Conservation (phyloP, 192 early-diverging fungal species). For the Gryganskiella cystojenkinii region DNA sequence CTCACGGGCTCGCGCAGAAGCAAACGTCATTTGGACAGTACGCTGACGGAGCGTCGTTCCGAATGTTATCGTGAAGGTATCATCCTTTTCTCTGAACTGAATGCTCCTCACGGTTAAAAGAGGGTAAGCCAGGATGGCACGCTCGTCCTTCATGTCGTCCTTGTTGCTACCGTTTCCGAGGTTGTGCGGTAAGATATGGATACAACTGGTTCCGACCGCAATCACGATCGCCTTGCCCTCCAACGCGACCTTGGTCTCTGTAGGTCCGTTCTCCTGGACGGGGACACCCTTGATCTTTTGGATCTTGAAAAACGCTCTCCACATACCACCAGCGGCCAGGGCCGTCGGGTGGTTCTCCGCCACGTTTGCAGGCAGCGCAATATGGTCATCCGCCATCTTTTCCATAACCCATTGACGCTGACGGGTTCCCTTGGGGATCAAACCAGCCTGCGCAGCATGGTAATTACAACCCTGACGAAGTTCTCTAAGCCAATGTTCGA, state of each 20-base stretch:
- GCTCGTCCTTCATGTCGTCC: conserved; percentile 51
- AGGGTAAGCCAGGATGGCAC: conserved; percentile 40
- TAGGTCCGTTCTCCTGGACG: conserved; percentile 1
- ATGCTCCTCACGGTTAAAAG: conserved; percentile 35
- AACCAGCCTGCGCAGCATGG: conserved; percentile 42
- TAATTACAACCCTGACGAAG: conserved; percentile 48
- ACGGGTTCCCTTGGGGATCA: conserved; percentile 39
- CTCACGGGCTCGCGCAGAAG: conserved; percentile 36
- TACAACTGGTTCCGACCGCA: conserved; percentile 20
- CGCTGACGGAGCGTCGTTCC: conserved; percentile 46
- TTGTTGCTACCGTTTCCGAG: conserved; percentile 45
- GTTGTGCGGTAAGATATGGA: conserved; percentile 43
- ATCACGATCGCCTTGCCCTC: conserved; percentile 38
- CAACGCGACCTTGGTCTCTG: conserved; percentile 31
- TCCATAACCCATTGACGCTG: conserved; percentile 50
- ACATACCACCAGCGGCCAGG: conserved; percentile 47
- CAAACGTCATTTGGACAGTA: conserved; percentile 45
- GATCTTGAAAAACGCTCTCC: conserved; percentile 37
- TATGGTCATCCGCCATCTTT: conserved; percentile 38
- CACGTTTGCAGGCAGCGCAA: conserved; percentile 38
- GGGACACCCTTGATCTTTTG: conserved; percentile 48
- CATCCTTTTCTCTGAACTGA: conserved; percentile 44
- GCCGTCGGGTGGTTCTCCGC: conserved; percentile 41
- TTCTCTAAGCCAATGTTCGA: conserved; percentile 31
- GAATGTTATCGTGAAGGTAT: conserved; percentile 34